Evolutionary conservation across 2,329 filamentous ascomycete genomes (phyloP), one percentile per base, ranked within the genome.

Genomic region (Knoxdaviesia proteae): DNA sequence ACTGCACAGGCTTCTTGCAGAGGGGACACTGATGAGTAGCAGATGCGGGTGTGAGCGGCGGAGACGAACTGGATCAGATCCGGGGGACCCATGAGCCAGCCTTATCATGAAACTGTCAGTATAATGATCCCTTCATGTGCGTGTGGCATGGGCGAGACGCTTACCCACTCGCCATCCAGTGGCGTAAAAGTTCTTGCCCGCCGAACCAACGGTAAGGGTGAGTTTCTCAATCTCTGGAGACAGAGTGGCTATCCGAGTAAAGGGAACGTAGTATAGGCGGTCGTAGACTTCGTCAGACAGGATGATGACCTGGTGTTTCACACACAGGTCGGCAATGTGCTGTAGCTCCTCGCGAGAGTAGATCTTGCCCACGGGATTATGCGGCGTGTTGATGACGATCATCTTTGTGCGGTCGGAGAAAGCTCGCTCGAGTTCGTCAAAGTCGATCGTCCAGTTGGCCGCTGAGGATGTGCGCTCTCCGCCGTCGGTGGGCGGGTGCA

Each of bases 301-400:
- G 50, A 96, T 94, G 52, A 96, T 83, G 56, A 94, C 82, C 58
- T 93, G 79, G 61, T 96, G 71, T 64, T 94, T 84, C 46, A 96
- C 79, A 56, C 84, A 93, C 8, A 98, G 65, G 45, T 87, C 80
- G 38, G 81, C 90, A 52, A 98, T 90, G 47, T 70, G 74, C 52
- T 84, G 68, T 6, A 96, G 72, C 58, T 98, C 90, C 1, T 79
- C 73, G 45, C 71, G 76, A 11, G 82, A 86, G 57, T 88, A 93
- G 43, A 98, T 84, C 62, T 98, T 98, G 54, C 90, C 90, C 34
- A 98, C 81, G 1, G 90, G 90, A 61, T 98, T 98, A 61, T 98
- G 70, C 32, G 80, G 78, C 6, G 77, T 83, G 63, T 87, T 88
- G 52, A 87, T 61, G 33, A 98, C 88, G 53, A 98, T 81, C 90